phyloP scores from a whole-genome alignment of 75 land plant species.

The Cupressus sempervirens region DNA sequence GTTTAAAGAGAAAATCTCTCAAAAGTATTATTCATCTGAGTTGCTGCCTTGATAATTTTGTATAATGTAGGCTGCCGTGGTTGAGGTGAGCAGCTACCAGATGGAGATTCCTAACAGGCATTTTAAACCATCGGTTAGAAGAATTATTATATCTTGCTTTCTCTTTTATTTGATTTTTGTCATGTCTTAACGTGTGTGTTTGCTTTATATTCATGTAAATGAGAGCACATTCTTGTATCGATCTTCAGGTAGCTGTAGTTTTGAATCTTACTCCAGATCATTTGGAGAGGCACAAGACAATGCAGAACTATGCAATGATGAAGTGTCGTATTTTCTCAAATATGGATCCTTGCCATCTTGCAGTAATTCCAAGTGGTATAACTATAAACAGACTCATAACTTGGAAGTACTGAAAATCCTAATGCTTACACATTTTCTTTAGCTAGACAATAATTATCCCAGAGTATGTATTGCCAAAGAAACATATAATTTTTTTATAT shows the following conservation, averaged over 20 bases:
- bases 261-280: conserved; percentile 78
- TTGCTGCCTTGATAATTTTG: neutral
- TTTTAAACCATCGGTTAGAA: conserved; percentile 42
- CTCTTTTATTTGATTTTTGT: neutral
- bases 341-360: conserved; percentile 45
- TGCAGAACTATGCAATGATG: conserved; percentile 47
- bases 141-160: neutral
- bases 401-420: neutral
- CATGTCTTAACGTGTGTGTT: neutral
- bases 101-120: conserved; percentile 54
- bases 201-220: conserved; percentile 5
- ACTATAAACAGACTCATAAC: neutral
- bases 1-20: neutral
- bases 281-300: conserved; percentile 64
- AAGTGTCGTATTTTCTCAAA: conserved; percentile 58
- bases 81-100: conserved; percentile 79
- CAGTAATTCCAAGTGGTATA: conserved; percentile 50
- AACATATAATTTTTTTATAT: neutral
- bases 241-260: conserved; percentile 47
- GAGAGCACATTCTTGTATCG: neutral
- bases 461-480: neutral
- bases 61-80: conserved; percentile 49
- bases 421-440: neutral
- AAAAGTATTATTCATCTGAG: conserved; percentile 2
- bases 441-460: neutral